Evolutionary conservation across 129 eudicot genomes (phyloP).

Genomic region (Oenanthe sinensis): DNA sequence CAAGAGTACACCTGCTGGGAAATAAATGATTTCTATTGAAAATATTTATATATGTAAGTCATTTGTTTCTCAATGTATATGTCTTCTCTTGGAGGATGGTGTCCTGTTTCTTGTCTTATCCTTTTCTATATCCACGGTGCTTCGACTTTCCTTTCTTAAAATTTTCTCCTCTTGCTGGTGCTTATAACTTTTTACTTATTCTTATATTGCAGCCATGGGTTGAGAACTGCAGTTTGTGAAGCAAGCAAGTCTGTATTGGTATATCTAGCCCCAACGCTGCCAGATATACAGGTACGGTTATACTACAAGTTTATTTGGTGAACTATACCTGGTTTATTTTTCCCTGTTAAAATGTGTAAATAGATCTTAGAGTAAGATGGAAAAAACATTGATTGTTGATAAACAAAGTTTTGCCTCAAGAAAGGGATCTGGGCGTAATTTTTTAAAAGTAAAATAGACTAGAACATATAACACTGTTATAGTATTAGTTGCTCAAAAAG

Average conservation of each 20-base stretch:
- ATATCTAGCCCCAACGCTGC: conserved; percentile 30
- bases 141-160: background rate
- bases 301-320: background rate
- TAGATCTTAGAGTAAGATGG: background rate
- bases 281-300: conserved; percentile 29
- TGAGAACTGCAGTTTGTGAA: conserved; percentile 37
- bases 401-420: background rate
- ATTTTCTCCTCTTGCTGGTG: background rate
- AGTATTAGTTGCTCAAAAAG: background rate
- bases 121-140: background rate
- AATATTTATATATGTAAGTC: background rate
- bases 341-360: background rate
- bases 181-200: background rate
- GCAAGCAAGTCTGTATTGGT: conserved; percentile 29
- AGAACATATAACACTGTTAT: background rate
- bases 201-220: conserved; percentile 27
- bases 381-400: background rate
- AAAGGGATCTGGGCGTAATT: background rate
- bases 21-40: background rate
- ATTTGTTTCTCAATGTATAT: background rate
- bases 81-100: background rate
- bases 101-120: background rate
- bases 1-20: background rate
- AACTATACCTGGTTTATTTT: background rate
- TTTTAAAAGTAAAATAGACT: background rate